These are phyloP conservation scores for Dictyostelium intermedium DNA, from an alignment of 78 protist genomes.

Conservation along the genomic window DNA sequence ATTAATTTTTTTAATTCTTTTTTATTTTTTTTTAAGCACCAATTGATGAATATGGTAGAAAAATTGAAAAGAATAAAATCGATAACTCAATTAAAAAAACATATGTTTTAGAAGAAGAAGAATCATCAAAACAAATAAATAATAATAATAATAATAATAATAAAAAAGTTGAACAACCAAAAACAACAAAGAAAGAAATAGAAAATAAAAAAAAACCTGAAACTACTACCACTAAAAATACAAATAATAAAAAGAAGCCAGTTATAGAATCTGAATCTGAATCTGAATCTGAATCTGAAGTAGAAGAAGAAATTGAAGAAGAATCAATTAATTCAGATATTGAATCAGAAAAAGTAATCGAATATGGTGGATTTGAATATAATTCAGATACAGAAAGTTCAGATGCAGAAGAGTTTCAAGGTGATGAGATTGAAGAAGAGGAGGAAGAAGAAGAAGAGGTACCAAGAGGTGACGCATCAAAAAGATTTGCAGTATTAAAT, in stretches of 20 bases:
- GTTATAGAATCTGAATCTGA: neutral
- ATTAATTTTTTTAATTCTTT: neutral
- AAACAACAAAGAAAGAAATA: neutral
- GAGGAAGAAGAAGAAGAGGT: conserved; percentile 11
- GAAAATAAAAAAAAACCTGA: neutral
- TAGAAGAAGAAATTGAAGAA: neutral
- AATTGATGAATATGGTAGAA: conserved; percentile 72
- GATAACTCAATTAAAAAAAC: neutral
- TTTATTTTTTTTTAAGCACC: too few species aligned
- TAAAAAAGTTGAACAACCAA: neutral
- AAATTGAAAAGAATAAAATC: neutral
- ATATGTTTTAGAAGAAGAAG: conserved; percentile 8
- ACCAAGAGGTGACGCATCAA: conserved; percentile 69
- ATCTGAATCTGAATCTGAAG: neutral
- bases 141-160: neutral
- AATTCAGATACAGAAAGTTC: conserved; percentile 64
- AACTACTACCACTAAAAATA: neutral
- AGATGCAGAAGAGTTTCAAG: conserved; percentile 42
- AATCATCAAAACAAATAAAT: neutral
- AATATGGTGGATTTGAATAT: conserved; percentile 75
- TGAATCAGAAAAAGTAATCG: conserved; percentile 19
- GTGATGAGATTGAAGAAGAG: conserved; percentile 19
- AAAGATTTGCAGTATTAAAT: conserved; percentile 80
- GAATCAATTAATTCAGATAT: neutral
- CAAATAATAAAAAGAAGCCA: neutral